Percentiles rank a stretch among this genome's conserved stretches.
Evolutionary conservation across 768 basidiomycete genomes (phyloP).

Genomic region (Rhodotorula kratochvilovae): DNA sequence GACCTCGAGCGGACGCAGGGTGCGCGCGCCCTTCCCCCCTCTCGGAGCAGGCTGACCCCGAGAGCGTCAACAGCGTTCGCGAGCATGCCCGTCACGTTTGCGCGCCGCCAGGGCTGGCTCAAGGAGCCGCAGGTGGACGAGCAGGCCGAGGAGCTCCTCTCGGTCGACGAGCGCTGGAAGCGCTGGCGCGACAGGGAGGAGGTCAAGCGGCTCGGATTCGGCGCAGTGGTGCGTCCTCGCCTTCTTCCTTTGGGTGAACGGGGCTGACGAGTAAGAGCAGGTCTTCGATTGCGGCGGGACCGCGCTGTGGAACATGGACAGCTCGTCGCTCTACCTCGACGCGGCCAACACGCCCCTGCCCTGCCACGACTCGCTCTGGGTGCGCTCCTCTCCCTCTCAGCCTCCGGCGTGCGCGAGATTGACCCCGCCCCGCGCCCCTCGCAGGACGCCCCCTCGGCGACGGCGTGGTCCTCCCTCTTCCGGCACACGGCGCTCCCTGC

Average conservation of each 20-base stretch:
- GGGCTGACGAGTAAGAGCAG: slow-evolving; percentile 1
- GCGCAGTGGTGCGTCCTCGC: slow-evolving; percentile 17
- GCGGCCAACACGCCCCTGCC: slow-evolving; percentile 31
- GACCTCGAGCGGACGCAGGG: slow-evolving; percentile 35
- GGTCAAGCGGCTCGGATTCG: slow-evolving; percentile 32
- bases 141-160: slow-evolving; percentile 3
- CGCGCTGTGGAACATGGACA: slow-evolving; percentile 33
- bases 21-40: background rate
- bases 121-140: slow-evolving; percentile 20
- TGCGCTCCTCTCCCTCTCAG: background rate
- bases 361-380: slow-evolving; percentile 32
- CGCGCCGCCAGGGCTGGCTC: slow-evolving; percentile 33
- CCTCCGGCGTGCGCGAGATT: too few relatives aligned
- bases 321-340: slow-evolving; percentile 25
- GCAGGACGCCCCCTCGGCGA: slow-evolving; percentile 30
- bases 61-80: slow-evolving; percentile 5
- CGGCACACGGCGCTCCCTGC: slow-evolving; percentile 5
- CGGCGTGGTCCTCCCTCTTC: slow-evolving; percentile 24
- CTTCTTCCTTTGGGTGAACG: too few relatives aligned
- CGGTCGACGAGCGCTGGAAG: slow-evolving; percentile 37
- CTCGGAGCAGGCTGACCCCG: too few relatives aligned
- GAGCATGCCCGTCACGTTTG: slow-evolving; percentile 33
- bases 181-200: slow-evolving; percentile 37
- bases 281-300: slow-evolving; percentile 29
- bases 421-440: too few relatives aligned